Conservation (phyloP, 2,329 filamentous ascomycete species). For the Nannizzia gypsea region DNA sequence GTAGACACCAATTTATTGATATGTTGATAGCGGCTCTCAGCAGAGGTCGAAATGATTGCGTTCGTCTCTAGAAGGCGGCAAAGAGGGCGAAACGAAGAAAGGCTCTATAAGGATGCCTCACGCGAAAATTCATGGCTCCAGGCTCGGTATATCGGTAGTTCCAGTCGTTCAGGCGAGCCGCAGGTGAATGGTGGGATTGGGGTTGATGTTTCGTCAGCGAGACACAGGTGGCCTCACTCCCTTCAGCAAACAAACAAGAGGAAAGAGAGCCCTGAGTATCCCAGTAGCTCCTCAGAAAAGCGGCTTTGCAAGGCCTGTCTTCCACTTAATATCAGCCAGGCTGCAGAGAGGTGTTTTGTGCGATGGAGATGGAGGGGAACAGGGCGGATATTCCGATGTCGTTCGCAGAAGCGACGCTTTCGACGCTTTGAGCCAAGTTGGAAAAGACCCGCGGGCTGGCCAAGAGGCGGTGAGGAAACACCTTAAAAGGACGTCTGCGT, state of each 20-base stretch:
- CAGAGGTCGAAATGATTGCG: background rate
- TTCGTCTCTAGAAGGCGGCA: background rate
- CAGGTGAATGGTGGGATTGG: background rate
- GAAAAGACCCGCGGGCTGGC: constrained; percentile 3
- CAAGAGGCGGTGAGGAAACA: constrained; percentile 14
- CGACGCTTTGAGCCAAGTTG: background rate
- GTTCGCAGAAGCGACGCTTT: background rate
- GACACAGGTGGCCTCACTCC: background rate
- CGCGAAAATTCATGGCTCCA: background rate
- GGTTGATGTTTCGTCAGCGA: background rate
- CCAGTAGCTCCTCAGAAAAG: background rate
- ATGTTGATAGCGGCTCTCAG: background rate
- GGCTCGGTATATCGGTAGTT: background rate
- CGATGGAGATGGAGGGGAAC: background rate
- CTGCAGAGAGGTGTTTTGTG: background rate
- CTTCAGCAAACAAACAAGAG: background rate
- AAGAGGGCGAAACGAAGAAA: background rate
- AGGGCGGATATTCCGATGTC: background rate
- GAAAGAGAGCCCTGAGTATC: background rate
- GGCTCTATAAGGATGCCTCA: background rate
- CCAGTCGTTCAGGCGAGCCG: background rate
- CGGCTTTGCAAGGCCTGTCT: background rate
- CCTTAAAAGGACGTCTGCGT: background rate
- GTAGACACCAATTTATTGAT: background rate
- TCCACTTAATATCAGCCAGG: background rate